These are phyloP conservation scores for Trichocomaceae sp. DNA, from an alignment of 2,329 filamentous ascomycete species.

Conservation along the genomic window DNA sequence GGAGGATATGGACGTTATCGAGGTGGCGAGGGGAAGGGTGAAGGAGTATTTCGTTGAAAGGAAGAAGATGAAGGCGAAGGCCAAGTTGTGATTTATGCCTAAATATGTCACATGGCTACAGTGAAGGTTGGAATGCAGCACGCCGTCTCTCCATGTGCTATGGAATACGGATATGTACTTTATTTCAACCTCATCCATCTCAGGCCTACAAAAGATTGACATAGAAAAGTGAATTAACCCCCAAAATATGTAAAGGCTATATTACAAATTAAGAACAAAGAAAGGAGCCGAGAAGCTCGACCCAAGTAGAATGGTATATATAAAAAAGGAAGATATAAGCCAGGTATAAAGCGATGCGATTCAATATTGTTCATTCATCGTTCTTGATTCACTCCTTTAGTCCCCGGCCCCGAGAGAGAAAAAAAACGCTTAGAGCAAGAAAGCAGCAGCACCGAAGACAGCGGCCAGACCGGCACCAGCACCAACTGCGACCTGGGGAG, in stretches of 20 bases:
- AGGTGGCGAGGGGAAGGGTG: constrained; percentile 64
- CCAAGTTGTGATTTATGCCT: constrained; percentile 43
- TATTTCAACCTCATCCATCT: no score
- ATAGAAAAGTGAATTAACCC: no score
- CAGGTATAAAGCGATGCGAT: no score
- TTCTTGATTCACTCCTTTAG: neutral
- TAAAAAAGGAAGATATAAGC: no score
- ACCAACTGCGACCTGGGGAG: constrained; percentile 38
- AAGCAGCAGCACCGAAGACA: constrained; percentile 47
- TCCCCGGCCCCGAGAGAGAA: neutral
- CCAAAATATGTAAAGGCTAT: neutral
- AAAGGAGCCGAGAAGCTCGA: no score
- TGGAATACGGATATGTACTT: no score
- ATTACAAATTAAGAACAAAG: neutral
- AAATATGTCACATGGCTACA: no score
- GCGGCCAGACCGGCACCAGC: constrained; percentile 48
- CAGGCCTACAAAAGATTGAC: no score
- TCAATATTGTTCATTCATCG: no score
- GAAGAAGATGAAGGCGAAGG: constrained; percentile 27
- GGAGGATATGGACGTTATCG: constrained; percentile 69
- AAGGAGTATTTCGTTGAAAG: constrained; percentile 64
- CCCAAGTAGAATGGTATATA: neutral
- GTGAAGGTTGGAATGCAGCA: neutral
- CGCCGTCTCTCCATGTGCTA: no score
- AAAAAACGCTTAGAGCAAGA: constrained; percentile 34